Evolutionary conservation across 306 rosid species (phyloP).

Genomic region (Vigna radiata): DNA sequence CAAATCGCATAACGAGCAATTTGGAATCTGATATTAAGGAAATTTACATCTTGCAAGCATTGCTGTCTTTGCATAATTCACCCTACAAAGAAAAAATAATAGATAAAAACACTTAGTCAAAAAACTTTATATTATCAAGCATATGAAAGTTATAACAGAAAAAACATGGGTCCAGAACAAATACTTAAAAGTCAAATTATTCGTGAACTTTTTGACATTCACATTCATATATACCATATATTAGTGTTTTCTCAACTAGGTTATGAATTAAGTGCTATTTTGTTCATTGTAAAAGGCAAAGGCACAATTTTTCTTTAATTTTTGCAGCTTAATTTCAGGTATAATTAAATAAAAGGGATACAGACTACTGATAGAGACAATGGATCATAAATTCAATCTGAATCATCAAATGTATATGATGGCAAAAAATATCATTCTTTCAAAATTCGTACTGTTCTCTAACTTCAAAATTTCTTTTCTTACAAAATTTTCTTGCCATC

Average conservation of each 20-base stretch:
- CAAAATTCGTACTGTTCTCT: constrained; percentile 15
- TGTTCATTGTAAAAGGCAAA: background rate
- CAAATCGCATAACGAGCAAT: constrained; percentile 16
- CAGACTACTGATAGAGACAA: constrained; percentile 12
- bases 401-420: background rate
- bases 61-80: constrained; percentile 69
- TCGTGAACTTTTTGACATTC: constrained; percentile 20
- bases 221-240: constrained; percentile 13
- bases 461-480: background rate
- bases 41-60: constrained; percentile 69
- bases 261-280: constrained; percentile 1
- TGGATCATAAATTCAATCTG: background rate
- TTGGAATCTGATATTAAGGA: constrained; percentile 8
- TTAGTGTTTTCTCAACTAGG: background rate
- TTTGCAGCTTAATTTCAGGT: constrained; percentile 6
- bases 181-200: constrained; percentile 34
- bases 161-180: background rate
- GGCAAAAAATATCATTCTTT: constrained; percentile 9
- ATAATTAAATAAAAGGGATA: constrained; percentile 11
- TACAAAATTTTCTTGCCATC: constrained; percentile 1
- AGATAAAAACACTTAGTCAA: constrained; percentile 29
- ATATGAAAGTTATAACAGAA: constrained; percentile 19
- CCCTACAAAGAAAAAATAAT: constrained; percentile 50
- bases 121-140: background rate
- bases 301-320: constrained; percentile 10